Conservation (phyloP, 225 moss, liverwort and hornwort genomes). For the Marchantia polymorpha region DNA sequence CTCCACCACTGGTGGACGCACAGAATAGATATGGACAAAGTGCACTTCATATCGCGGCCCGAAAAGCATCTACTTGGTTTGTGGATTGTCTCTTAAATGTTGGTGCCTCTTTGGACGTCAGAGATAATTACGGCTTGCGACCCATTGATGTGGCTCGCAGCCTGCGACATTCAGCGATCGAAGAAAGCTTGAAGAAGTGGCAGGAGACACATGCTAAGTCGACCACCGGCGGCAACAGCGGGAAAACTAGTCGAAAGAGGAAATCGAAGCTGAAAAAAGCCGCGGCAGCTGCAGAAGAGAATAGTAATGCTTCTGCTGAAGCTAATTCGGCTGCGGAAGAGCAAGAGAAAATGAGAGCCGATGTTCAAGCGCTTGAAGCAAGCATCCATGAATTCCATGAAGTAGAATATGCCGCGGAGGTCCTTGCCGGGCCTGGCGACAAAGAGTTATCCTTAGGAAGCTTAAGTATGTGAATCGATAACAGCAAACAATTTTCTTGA, state of each 20-base stretch:
- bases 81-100: conserved; percentile 59
- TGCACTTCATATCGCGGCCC: conserved; percentile 82
- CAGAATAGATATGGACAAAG: conserved; percentile 85
- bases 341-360: conserved; percentile 11
- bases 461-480: no score
- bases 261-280: conserved; percentile 6
- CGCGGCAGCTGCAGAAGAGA: not conserved
- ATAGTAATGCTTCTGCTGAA: not conserved
- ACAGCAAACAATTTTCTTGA: no score
- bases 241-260: not conserved
- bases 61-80: conserved; percentile 73
- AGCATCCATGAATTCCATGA: not conserved
- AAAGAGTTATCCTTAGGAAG: no score
- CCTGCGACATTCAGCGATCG: conserved; percentile 42
- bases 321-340: not conserved
- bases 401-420: no score
- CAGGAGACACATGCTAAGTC: conserved; percentile 27
- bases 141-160: conserved; percentile 66
- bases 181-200: conserved; percentile 53
- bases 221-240: not conserved
- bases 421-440: no score
- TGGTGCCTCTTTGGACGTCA: conserved; percentile 66
- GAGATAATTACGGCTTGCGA: conserved; percentile 55
- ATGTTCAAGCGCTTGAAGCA: not conserved
- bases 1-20: conserved; percentile 58